Evolutionary conservation across 2,329 filamentous ascomycete species (phyloP).

Genomic region (Microcera coccophila): DNA sequence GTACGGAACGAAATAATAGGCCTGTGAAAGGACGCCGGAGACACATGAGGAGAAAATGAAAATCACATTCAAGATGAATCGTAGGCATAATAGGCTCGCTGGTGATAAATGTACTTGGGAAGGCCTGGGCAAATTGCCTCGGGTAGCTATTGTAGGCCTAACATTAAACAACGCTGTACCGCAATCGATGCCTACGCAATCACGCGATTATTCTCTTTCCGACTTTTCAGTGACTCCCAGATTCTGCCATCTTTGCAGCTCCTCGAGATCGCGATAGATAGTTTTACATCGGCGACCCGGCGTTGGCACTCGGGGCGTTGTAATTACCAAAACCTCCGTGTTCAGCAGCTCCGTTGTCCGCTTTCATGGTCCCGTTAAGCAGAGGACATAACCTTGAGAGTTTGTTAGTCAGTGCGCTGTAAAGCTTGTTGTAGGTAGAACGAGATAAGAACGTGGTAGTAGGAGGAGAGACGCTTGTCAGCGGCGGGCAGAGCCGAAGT

Average conservation of each 20-base stretch:
- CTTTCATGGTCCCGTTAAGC: conserved; percentile 77
- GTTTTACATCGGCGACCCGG: conserved; percentile 33
- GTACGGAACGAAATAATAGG: too few relatives aligned
- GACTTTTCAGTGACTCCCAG: conserved; percentile 25
- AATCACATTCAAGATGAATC: too few relatives aligned
- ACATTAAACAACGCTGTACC: too few relatives aligned
- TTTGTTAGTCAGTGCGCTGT: conserved; percentile 19
- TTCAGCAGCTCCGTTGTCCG: conserved; percentile 51
- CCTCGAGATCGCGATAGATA: too few relatives aligned
- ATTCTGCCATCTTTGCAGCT: conserved; percentile 32
- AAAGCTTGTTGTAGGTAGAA: conserved; percentile 8
- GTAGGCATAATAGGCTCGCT: too few relatives aligned
- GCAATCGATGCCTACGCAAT: too few relatives aligned
- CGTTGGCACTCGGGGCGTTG: conserved; percentile 35
- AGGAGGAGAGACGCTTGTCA: conserved; percentile 12
- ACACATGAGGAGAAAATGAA: too few relatives aligned
- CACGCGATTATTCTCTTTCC: conserved; percentile 29
- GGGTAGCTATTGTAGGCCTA: too few relatives aligned
- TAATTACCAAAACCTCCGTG: conserved; percentile 58
- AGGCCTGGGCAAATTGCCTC: too few relatives aligned
- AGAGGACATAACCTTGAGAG: conserved; percentile 69
- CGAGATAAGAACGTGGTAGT: conserved; percentile 6
- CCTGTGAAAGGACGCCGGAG: too few relatives aligned
- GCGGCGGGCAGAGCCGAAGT: conserved; percentile 14
- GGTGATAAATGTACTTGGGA: too few relatives aligned